A percentile compares a stretch with the other conserved stretches of the same genome.
phyloP scores from a whole-genome alignment of 768 basidiomycete species.

The Panaeolus papilionaceus region DNA sequence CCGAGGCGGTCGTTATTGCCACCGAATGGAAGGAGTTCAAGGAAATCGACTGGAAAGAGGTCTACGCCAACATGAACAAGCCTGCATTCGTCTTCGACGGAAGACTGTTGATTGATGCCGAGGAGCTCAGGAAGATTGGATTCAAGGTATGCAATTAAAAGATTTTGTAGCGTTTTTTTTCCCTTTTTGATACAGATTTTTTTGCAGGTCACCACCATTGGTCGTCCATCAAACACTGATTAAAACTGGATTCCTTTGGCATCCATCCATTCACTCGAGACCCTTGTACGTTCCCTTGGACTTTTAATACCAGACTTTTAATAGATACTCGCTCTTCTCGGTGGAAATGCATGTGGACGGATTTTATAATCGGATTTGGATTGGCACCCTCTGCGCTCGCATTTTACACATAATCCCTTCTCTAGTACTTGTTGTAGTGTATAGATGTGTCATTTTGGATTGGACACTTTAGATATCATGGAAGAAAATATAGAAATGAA shows the following conservation, averaged over 20 bases:
- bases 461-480: constrained; percentile 13
- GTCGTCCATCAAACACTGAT: constrained; percentile 26
- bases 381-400: not conserved
- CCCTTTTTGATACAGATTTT: not conserved
- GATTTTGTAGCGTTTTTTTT: not conserved
- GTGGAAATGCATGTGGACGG: not conserved
- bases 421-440: constrained; percentile 13
- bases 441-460: constrained; percentile 10
- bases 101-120: constrained; percentile 83
- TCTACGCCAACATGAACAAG: constrained; percentile 92
- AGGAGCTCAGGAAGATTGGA: constrained; percentile 82
- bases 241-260: not conserved
- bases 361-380: not conserved
- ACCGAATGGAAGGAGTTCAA: constrained; percentile 99
- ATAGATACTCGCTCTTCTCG: not conserved
- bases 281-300: not conserved
- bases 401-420: constrained; percentile 6
- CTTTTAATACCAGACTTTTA: constrained; percentile 1
- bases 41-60: constrained; percentile 86
- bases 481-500: constrained; percentile 9
- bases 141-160: constrained; percentile 68
- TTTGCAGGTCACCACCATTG: constrained; percentile 36
- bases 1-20: constrained; percentile 94
- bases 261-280: not conserved
- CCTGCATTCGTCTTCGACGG: constrained; percentile 99